Conservation (phyloP, 495 filamentous ascomycete species). For the Alectoria sarmentosa region DNA sequence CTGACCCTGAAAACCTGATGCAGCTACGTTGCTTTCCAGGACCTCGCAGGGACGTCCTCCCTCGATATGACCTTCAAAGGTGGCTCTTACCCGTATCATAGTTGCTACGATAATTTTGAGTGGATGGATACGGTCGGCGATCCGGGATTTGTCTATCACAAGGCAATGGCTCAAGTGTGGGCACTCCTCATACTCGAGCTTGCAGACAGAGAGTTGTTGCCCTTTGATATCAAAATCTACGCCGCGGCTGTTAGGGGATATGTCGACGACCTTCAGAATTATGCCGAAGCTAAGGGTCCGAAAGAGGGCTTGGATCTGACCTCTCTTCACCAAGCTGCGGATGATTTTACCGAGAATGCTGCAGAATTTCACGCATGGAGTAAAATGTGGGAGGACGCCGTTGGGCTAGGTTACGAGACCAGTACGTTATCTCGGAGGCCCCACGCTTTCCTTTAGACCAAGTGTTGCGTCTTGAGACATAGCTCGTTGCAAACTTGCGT, state of each 20-base stretch:
- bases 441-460: background rate
- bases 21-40: constrained; percentile 67
- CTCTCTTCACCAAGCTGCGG: constrained; percentile 52
- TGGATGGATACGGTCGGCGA: constrained; percentile 78
- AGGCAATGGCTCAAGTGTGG: constrained; percentile 68
- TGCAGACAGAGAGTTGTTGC: constrained; percentile 69
- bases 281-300: constrained; percentile 50
- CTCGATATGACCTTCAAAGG: constrained; percentile 80
- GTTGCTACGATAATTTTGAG: constrained; percentile 82
- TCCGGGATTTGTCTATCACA: constrained; percentile 77
- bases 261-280: constrained; percentile 57
- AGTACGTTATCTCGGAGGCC: background rate
- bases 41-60: constrained; percentile 85
- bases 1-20: background rate
- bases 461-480: background rate
- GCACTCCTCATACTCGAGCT: constrained; percentile 80
- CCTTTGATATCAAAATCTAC: constrained; percentile 78
- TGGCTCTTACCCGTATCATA: constrained; percentile 61
- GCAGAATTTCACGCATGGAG: constrained; percentile 67
- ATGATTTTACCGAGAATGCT: constrained; percentile 51
- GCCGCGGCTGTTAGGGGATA: constrained; percentile 53
- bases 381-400: constrained; percentile 57
- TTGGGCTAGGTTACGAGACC: constrained; percentile 34
- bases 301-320: constrained; percentile 46
- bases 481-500: background rate